Evolutionary conservation across 1,139 yeast species (phyloP).

Genomic region (Suhomyces atakaporum): DNA sequence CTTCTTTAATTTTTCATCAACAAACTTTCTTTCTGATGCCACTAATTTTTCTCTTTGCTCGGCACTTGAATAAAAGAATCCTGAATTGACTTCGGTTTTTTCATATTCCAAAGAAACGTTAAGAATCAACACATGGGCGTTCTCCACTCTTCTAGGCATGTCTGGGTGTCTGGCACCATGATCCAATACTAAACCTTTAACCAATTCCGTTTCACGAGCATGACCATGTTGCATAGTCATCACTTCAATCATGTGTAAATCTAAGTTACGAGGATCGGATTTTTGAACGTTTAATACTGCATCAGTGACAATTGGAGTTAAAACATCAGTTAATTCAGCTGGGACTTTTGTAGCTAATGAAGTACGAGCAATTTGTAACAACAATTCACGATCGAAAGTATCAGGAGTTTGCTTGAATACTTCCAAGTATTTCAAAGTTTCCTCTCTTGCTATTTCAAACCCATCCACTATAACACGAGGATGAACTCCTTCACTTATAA

Average conservation of each 20-base stretch:
- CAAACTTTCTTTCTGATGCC: slow-evolving; percentile 90
- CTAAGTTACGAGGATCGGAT: slow-evolving; percentile 56
- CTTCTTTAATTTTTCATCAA: slow-evolving; percentile 88
- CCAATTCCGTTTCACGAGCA: slow-evolving; percentile 78
- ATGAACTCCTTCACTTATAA: slow-evolving; percentile 90
- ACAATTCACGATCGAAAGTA: slow-evolving; percentile 75
- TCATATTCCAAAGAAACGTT: slow-evolving; percentile 96
- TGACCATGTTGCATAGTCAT: slow-evolving; percentile 97
- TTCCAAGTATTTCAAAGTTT: slow-evolving; percentile 69
- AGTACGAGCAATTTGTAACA: slow-evolving; percentile 88
- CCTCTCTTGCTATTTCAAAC: slow-evolving; percentile 84
- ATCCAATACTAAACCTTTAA: slow-evolving; percentile 90
- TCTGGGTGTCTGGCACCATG: slow-evolving; percentile 99
- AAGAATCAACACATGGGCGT: slow-evolving; percentile 82
- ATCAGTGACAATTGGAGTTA: slow-evolving; percentile 94
- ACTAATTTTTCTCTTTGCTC: slow-evolving; percentile 96
- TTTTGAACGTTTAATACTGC: slow-evolving; percentile 81
- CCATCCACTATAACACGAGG: slow-evolving; percentile 96
- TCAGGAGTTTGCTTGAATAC: slow-evolving; percentile 52
- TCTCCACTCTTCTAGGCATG: slow-evolving; percentile 87
- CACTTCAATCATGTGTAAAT: slow-evolving; percentile 96
- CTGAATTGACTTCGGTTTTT: slow-evolving; percentile 96
- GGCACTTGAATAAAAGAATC: slow-evolving; percentile 91
- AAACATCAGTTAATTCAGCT: slow-evolving; percentile 69
- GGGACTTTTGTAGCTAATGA: slow-evolving; percentile 86